phyloP scores from a whole-genome alignment of 345 rosid genomes.

The Cardamine resedifolia region DNA sequence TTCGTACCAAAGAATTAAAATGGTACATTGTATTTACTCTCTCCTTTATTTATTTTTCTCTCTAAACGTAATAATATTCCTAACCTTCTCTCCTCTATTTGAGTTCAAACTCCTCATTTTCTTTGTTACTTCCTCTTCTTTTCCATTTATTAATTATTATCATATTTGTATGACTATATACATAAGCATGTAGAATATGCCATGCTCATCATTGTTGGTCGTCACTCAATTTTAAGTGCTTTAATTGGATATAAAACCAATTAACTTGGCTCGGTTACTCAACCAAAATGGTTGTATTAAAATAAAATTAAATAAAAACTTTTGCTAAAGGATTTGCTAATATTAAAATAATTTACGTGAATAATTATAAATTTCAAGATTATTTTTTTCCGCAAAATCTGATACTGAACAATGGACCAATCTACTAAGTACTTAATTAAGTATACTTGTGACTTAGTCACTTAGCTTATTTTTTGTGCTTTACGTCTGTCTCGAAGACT shows the following conservation, averaged over 20 bases:
- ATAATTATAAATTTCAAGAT: not conserved
- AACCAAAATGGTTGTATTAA: not conserved
- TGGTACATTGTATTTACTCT: slow-evolving; percentile 34
- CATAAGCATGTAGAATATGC: not conserved
- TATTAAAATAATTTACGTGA: not conserved
- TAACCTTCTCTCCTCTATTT: slow-evolving; percentile 8
- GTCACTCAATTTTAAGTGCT: not conserved
- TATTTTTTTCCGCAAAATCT: not conserved
- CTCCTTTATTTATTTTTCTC: not conserved
- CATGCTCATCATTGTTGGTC: not conserved
- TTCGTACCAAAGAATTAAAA: slow-evolving; percentile 29
- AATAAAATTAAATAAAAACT: no score
- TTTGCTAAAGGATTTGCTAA: no score
- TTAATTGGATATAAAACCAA: not conserved
- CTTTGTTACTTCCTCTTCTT: slow-evolving; percentile 25
- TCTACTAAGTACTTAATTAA: slow-evolving; percentile 1
- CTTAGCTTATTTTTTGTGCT: not conserved
- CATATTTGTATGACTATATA: not conserved
- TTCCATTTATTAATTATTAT: not conserved
- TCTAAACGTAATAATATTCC: slow-evolving; percentile 13
- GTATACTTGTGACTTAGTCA: slow-evolving; percentile 17
- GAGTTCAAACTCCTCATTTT: slow-evolving; percentile 19
- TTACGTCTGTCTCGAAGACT: slow-evolving; percentile 8
- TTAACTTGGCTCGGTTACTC: not conserved
- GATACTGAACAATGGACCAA: slow-evolving; percentile 3